Base-by-base conservation (phyloP, 495 filamentous ascomycete species). In the Annulohypoxylon nitens region DNA sequence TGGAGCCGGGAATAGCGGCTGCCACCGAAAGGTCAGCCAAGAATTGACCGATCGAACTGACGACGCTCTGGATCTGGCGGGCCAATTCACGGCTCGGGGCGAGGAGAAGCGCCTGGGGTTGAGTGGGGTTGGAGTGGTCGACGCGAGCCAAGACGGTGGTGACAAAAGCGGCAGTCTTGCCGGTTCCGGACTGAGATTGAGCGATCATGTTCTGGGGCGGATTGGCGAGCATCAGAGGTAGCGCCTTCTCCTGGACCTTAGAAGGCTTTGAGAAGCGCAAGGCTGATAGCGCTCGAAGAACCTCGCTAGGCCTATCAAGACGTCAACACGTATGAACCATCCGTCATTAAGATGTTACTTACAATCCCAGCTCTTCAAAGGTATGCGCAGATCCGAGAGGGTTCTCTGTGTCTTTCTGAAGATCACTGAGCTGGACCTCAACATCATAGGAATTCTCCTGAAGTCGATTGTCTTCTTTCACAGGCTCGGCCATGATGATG, bases 131-230 rank as follows among this genome's bases (percentile, higher is more conserved):
- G 18, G 75, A 81, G 51, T 94, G 84, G 71, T 98, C 92, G 74
- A 97, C 79, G 55, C 96, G 93, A 61, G 91, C 90, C 18, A 99
- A 87, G 61, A 97, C 92, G 47, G 96, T 98, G 61, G 97, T 88
- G 25, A 94, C 90, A 80, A 98, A 99, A 34, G 97, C 97, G 34
- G 96, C 97, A 9, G 97, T 99, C 84, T 99, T 99, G 66, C 97
- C 97, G 12, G 97, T 99, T 69, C 97, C 97, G 4, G 97, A 99
- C 82, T 99, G 97, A 30, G 96, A 98, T 79, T 99, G 97, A 20
- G 94, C 96, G 68, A 99, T 95, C 85, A 98, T 90, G 81, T 98
- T 98, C 47, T 83, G 87, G 0, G 95, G 92, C 14, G 95, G 95
- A 74, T 97, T 87, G 70, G 83, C 76, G 69, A 99, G 86, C 65